phyloP scores from a whole-genome alignment of 139 green algal genomes.

The Mychonastes homosphaera region DNA sequence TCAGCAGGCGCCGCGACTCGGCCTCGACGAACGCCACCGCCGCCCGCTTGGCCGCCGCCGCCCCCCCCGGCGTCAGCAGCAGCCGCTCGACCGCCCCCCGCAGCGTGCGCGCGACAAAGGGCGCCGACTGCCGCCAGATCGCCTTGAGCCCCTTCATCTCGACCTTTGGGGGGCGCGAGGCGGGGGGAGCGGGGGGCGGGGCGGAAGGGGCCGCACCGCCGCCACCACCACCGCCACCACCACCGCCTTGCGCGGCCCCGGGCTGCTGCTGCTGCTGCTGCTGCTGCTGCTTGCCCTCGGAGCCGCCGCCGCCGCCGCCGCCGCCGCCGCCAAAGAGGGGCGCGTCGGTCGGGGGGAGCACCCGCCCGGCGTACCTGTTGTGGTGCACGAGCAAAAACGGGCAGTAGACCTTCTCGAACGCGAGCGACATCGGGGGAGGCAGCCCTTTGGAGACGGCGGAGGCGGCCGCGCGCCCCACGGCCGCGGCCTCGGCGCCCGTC shows the following conservation, averaged over 20 bases:
- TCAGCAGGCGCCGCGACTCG: conserved; percentile 28
- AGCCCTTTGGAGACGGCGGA: conserved; percentile 33
- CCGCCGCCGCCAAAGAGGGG: background rate
- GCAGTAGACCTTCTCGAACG: conserved; percentile 50
- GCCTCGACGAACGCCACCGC: conserved; percentile 49
- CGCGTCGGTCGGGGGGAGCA: background rate
- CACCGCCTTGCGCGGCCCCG: background rate
- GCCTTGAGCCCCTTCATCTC: conserved; percentile 60
- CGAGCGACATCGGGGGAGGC: conserved; percentile 51
- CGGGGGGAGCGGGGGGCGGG: background rate
- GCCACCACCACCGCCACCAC: background rate
- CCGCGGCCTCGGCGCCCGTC: conserved; percentile 19
- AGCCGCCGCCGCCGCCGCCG: too few relatives aligned
- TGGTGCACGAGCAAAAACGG: conserved; percentile 73
- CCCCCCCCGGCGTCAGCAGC: background rate
- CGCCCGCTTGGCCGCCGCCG: conserved; percentile 20
- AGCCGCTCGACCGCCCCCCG: conserved; percentile 11
- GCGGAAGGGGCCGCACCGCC: background rate
- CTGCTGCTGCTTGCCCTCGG: background rate
- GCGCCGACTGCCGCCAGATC: conserved; percentile 56
- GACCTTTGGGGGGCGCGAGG: conserved; percentile 12
- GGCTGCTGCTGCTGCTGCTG: background rate
- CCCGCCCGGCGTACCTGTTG: conserved; percentile 44
- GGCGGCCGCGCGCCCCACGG: conserved; percentile 23
- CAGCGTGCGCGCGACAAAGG: conserved; percentile 48